A percentile compares a stretch with the other conserved stretches of the same genome.
phyloP scores from a whole-genome alignment of 305 asterid species.

The Solanum aculeatissimum region DNA sequence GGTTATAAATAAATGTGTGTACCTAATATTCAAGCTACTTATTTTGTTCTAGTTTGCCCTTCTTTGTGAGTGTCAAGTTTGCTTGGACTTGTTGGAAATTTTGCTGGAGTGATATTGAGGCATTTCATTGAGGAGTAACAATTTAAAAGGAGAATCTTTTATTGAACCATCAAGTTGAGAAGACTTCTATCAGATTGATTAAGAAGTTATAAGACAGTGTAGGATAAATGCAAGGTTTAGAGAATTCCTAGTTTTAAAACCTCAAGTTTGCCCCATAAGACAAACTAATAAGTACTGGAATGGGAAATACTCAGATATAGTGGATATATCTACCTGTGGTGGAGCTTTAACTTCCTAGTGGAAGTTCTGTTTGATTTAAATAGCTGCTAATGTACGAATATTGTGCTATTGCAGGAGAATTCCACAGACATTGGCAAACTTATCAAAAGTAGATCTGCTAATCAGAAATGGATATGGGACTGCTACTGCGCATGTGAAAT shows the following conservation, averaged over 20 bases:
- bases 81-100: neutral
- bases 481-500: slow-evolving; percentile 49
- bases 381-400: neutral
- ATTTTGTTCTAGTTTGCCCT: neutral
- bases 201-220: too few species aligned
- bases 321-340: neutral
- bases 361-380: neutral
- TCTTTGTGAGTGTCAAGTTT: neutral
- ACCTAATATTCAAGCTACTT: neutral
- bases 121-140: neutral
- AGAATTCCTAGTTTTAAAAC: neutral
- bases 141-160: neutral
- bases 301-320: neutral
- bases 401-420: slow-evolving; percentile 50
- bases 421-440: slow-evolving; percentile 60
- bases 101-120: neutral
- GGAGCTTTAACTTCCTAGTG: neutral
- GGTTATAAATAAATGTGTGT: neutral
- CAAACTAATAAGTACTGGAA: neutral
- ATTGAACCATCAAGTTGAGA: neutral
- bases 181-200: neutral
- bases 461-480: slow-evolving; percentile 78
- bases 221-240: neutral
- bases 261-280: neutral
- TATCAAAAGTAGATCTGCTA: slow-evolving; percentile 58